Evolutionary conservation across 2,329 filamentous ascomycete genomes (phyloP).

Genomic region (Talaromyces sp.): DNA sequence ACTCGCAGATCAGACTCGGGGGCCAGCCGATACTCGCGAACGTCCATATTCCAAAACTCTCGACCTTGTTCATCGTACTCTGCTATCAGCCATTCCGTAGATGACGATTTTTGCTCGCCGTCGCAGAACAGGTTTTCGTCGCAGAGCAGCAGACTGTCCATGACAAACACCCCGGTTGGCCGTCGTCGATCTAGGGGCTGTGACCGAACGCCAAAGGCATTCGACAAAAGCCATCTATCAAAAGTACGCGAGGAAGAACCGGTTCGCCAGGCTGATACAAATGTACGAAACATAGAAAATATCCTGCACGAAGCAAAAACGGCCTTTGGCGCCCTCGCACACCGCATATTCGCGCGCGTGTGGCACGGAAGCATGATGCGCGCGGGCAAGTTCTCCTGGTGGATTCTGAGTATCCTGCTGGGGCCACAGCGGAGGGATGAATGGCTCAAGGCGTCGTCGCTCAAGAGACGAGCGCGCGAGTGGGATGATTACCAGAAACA

Average conservation of each 20-base stretch:
- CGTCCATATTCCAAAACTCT: not conserved
- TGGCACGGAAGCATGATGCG: slow-evolving; percentile 27
- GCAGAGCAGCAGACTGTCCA: not conserved
- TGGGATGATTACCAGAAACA: not conserved
- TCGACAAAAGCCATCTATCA: not conserved
- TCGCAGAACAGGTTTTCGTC: not conserved
- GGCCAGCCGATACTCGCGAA: not conserved
- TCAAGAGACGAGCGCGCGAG: not conserved
- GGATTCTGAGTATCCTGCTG: slow-evolving; percentile 30
- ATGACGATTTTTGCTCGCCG: not conserved
- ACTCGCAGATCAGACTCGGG: not conserved
- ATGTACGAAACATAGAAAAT: not conserved
- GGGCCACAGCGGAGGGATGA: slow-evolving; percentile 13
- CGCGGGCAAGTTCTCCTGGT: slow-evolving; percentile 29
- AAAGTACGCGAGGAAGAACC: not conserved
- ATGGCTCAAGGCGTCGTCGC: slow-evolving; percentile 6
- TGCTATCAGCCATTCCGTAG: not conserved
- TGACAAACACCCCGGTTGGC: not conserved
- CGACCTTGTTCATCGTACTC: not conserved
- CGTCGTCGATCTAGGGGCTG: not conserved
- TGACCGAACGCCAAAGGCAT: slow-evolving; percentile 1
- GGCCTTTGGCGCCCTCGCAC: slow-evolving; percentile 20
- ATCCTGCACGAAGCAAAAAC: slow-evolving; percentile 13
- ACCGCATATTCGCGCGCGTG: slow-evolving; percentile 27
- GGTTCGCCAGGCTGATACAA: not conserved